phyloP scores from a whole-genome alignment of 2,329 filamentous ascomycete species.

The Paradendryphiella salina region DNA sequence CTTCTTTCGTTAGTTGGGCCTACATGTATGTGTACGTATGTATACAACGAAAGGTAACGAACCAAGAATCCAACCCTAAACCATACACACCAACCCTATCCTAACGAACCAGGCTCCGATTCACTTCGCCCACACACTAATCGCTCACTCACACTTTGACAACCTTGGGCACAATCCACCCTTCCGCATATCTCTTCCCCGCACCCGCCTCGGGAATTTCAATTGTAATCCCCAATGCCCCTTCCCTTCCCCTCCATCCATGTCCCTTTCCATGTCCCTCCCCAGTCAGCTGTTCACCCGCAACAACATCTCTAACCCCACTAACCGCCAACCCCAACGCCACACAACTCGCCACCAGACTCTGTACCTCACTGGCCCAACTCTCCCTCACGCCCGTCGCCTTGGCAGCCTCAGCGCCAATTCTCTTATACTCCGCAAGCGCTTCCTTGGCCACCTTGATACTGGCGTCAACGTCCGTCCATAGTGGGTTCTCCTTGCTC shows the following conservation, averaged over 20 bases:
- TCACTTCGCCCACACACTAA: too few species aligned
- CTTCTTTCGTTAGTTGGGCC: too few species aligned
- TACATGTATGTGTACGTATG: too few species aligned
- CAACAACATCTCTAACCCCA: slow-evolving; percentile 22
- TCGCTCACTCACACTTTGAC: slow-evolving; percentile 18
- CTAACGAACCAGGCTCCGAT: too few species aligned
- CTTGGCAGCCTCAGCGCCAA: slow-evolving; percentile 38
- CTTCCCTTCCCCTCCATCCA: not conserved
- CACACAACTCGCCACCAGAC: slow-evolving; percentile 39
- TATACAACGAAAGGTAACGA: too few species aligned
- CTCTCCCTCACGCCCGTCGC: slow-evolving; percentile 44
- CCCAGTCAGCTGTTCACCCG: too few species aligned
- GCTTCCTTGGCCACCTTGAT: slow-evolving; percentile 43
- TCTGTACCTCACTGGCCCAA: slow-evolving; percentile 46
- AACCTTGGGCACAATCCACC: slow-evolving; percentile 54
- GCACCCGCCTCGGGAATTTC: slow-evolving; percentile 44
- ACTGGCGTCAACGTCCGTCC: slow-evolving; percentile 33
- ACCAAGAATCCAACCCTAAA: not conserved
- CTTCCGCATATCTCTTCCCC: slow-evolving; percentile 49
- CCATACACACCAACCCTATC: not conserved
- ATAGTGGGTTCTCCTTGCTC: slow-evolving; percentile 18
- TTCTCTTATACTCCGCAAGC: slow-evolving; percentile 45
- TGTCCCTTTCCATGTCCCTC: not conserved
- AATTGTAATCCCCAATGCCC: slow-evolving; percentile 29
- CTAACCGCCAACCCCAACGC: slow-evolving; percentile 38